Percentiles rank a stretch among this genome's conserved stretches.
Conservation (phyloP, 1,139 yeast genomes). For the Kluyveromyces marxianus region DNA sequence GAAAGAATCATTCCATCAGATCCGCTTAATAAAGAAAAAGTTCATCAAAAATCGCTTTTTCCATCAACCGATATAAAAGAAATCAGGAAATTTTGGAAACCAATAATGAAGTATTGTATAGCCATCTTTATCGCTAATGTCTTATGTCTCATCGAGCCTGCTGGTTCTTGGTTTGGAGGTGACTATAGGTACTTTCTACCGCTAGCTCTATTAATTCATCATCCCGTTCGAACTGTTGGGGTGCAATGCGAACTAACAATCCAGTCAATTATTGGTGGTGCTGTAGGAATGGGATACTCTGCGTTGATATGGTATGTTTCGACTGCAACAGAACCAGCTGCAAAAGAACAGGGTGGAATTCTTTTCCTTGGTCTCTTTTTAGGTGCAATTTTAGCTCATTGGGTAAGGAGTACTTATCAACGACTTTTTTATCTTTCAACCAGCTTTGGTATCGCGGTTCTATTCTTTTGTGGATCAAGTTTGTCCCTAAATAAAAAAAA, state of each 20-base stretch:
- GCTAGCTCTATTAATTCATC: slow-evolving; percentile 37
- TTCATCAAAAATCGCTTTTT: not conserved
- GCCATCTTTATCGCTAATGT: slow-evolving; percentile 36
- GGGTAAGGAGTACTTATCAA: slow-evolving; percentile 37
- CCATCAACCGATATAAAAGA: not conserved
- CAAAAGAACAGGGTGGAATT: slow-evolving; percentile 42
- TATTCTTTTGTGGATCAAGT: slow-evolving; percentile 30
- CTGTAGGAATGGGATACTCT: slow-evolving; percentile 43
- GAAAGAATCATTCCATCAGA: slow-evolving; percentile 13
- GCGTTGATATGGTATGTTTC: slow-evolving; percentile 38
- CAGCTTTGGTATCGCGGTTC: slow-evolving; percentile 34
- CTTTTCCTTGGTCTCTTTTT: slow-evolving; percentile 37
- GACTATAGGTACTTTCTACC: slow-evolving; percentile 35
- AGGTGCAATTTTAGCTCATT: slow-evolving; percentile 34
- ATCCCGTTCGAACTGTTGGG: slow-evolving; percentile 42
- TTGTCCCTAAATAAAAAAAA: slow-evolving; percentile 17
- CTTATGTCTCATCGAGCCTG: slow-evolving; percentile 34
- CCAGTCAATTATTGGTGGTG: slow-evolving; percentile 37
- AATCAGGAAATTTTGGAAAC: slow-evolving; percentile 5
- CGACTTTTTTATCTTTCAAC: slow-evolving; percentile 35
- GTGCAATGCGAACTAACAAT: slow-evolving; percentile 41
- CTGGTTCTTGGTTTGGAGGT: slow-evolving; percentile 38
- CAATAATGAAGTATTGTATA: slow-evolving; percentile 34
- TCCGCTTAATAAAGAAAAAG: slow-evolving; percentile 6
- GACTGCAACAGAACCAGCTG: slow-evolving; percentile 34